Evolutionary conservation across 306 rosid genomes (phyloP).

Genomic region (Trifolium fragiferum): DNA sequence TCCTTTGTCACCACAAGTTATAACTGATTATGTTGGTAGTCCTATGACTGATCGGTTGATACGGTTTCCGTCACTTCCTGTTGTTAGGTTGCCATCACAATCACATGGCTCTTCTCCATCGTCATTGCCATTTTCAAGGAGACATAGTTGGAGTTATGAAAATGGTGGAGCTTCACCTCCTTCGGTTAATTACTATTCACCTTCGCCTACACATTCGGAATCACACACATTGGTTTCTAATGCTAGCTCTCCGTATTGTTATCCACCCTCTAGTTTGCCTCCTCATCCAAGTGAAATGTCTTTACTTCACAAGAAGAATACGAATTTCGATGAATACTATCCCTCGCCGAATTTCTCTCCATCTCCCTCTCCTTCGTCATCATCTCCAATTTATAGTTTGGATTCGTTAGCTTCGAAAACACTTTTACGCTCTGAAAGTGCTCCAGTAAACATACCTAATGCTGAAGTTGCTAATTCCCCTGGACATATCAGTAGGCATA

Average conservation of each 20-base stretch:
- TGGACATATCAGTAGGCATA: constrained; percentile 50
- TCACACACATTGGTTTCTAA: constrained; percentile 50
- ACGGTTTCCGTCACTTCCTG: constrained; percentile 58
- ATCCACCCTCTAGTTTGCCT: constrained; percentile 71
- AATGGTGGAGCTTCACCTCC: constrained; percentile 63
- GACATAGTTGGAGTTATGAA: constrained; percentile 85
- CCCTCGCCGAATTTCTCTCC: constrained; percentile 55
- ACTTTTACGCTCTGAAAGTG: constrained; percentile 80
- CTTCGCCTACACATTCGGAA: constrained; percentile 82
- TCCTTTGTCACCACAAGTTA: constrained; percentile 79
- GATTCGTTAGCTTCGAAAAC: constrained; percentile 47
- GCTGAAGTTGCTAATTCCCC: constrained; percentile 53
- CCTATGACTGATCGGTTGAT: constrained; percentile 75
- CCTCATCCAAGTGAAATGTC: constrained; percentile 67
- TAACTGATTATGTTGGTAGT: constrained; percentile 89
- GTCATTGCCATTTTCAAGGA: constrained; percentile 45
- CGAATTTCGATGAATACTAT: constrained; percentile 61
- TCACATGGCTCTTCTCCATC: constrained; percentile 29
- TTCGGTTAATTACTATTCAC: constrained; percentile 52
- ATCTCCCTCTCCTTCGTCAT: constrained; percentile 49
- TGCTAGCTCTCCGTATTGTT: constrained; percentile 50
- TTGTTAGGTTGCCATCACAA: not conserved
- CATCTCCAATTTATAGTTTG: constrained; percentile 64
- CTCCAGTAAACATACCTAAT: constrained; percentile 63
- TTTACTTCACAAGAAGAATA: constrained; percentile 56